phyloP scores from a whole-genome alignment of 768 basidiomycete genomes.

The Boletus pseudopeckii region DNA sequence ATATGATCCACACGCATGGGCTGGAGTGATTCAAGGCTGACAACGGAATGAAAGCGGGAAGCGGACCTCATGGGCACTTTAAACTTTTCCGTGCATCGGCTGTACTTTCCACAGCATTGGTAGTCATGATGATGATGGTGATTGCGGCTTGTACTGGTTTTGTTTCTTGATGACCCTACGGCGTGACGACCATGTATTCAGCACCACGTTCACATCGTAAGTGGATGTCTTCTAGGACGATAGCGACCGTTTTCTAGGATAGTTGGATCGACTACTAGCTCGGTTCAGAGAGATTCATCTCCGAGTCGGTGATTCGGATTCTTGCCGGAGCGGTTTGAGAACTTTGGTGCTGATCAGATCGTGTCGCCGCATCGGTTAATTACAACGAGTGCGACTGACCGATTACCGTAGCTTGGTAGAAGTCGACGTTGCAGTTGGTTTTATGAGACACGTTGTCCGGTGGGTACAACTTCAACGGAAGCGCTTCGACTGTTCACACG shows the following conservation, averaged over 20 bases:
- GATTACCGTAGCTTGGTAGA: not conserved
- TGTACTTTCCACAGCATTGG: not conserved
- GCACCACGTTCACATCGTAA: too few relatives aligned
- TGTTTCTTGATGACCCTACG: not conserved
- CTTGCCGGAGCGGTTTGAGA: not conserved
- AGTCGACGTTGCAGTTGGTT: not conserved
- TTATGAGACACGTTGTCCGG: not conserved
- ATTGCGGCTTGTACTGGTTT: not conserved
- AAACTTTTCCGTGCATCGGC: not conserved
- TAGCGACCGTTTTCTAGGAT: too few relatives aligned
- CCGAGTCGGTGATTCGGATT: not conserved
- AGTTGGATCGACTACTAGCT: too few relatives aligned
- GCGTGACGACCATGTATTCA: too few relatives aligned
- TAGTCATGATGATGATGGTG: not conserved
- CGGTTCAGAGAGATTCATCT: too few relatives aligned
- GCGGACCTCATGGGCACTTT: not conserved
- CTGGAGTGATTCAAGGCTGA: not conserved
- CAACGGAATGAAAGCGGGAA: not conserved
- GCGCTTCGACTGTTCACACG: slow-evolving; percentile 1
- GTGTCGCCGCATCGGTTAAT: not conserved
- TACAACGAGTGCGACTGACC: not conserved
- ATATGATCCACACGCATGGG: not conserved
- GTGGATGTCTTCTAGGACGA: too few relatives aligned
- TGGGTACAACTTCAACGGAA: slow-evolving; percentile 3
- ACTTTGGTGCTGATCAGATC: not conserved